phyloP scores from a whole-genome alignment of 2,329 filamentous ascomycete species.

The Paecilomyces niveus region DNA sequence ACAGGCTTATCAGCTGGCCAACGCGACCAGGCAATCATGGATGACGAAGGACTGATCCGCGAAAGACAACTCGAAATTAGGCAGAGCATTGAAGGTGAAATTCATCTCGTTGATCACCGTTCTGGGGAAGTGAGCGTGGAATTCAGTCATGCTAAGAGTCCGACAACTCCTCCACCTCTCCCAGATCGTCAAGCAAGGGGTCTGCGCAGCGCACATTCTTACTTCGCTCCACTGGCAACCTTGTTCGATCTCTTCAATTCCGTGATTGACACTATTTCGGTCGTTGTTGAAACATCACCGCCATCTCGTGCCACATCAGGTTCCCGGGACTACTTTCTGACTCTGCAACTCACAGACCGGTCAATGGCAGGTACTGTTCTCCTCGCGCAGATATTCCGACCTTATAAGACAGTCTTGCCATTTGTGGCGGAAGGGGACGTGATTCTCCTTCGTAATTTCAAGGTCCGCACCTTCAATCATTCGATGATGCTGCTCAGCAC shows the following conservation, averaged over 20 bases:
- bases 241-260: slow-evolving; percentile 36
- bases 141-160: not conserved
- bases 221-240: slow-evolving; percentile 36
- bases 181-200: slow-evolving; percentile 25
- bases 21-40: not conserved
- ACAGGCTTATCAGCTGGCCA: not conserved
- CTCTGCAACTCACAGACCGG: slow-evolving; percentile 37
- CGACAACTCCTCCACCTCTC: not conserved
- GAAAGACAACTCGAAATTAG: not conserved
- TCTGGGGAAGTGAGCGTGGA: not conserved
- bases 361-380: slow-evolving; percentile 34
- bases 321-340: slow-evolving; percentile 34
- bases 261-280: slow-evolving; percentile 35
- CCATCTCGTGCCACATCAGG: slow-evolving; percentile 27
- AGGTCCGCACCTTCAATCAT: slow-evolving; percentile 34
- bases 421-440: slow-evolving; percentile 30
- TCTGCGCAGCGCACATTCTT: slow-evolving; percentile 34
- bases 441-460: slow-evolving; percentile 40
- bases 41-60: not conserved
- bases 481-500: slow-evolving; percentile 35
- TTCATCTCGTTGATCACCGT: slow-evolving; percentile 2
- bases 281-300: slow-evolving; percentile 27
- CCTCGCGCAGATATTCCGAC: slow-evolving; percentile 36
- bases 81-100: slow-evolving; percentile 2
- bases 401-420: slow-evolving; percentile 33